Percentiles rank a stretch among this genome's conserved stretches.
phyloP scores from a whole-genome alignment of 371 early-diverging fungal species.

The Rhizopus arrhizus region DNA sequence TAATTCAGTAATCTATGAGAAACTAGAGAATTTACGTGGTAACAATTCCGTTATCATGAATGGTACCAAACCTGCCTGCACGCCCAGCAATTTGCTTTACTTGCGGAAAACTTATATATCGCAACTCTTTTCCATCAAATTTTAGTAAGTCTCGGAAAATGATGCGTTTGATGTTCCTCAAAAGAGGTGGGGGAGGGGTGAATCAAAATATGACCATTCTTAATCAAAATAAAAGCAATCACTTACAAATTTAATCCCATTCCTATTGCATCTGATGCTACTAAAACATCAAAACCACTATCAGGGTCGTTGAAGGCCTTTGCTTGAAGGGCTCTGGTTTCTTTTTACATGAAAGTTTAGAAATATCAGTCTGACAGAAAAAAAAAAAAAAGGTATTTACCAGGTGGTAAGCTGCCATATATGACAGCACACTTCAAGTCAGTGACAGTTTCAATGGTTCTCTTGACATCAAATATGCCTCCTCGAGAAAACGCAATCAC shows the following conservation, averaged over 20 bases:
- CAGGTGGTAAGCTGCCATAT: constrained; percentile 91
- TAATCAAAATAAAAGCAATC: not conserved
- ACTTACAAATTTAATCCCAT: constrained; percentile 77
- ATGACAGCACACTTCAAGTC: constrained; percentile 86
- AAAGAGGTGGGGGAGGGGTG: not conserved
- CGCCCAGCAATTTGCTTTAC: constrained; percentile 95
- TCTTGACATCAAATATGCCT: constrained; percentile 77
- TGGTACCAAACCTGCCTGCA: constrained; percentile 87
- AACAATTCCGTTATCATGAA: constrained; percentile 64
- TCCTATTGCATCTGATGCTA: constrained; percentile 96
- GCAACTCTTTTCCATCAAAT: constrained; percentile 69
- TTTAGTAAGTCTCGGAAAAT: constrained; percentile 79
- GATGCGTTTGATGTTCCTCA: constrained; percentile 83
- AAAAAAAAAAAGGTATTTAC: constrained; percentile 28
- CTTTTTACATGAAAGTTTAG: not conserved
- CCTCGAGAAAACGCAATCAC: constrained; percentile 86
- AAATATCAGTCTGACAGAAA: not conserved
- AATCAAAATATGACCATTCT: not conserved
- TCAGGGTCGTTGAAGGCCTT: constrained; percentile 84
- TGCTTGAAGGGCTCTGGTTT: constrained; percentile 71
- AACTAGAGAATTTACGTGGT: constrained; percentile 57
- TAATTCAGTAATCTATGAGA: not conserved
- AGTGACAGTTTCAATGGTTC: constrained; percentile 74
- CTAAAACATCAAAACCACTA: constrained; percentile 81
- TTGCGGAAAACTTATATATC: constrained; percentile 69